Evolutionary conservation across 441 rosid species (phyloP), one percentile per base, ranked within the genome.

Genomic region (Aleurites moluccanus): DNA sequence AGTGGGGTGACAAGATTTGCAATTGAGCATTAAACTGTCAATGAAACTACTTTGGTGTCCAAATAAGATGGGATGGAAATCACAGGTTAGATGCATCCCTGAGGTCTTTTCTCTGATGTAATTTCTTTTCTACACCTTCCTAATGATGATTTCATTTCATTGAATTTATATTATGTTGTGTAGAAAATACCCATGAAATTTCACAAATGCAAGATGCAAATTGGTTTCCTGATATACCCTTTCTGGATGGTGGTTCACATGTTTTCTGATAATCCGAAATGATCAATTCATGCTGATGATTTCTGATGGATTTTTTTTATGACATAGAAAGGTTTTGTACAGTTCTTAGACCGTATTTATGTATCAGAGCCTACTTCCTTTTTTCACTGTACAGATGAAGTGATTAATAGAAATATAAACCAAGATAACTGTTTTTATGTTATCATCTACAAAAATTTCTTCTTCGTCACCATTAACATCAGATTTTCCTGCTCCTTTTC

Each of bases 41-140:
- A 96, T 85, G 99, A 96, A 87, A 98, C 98, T 35, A 93, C 98
- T 45, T 96, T 92, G 96, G 77, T 96, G 95, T 73, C 97, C 99
- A 0, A 98, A 96, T 85, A 97, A 96, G 86, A 83, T 90, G 95
- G 98, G 97, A 75, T 95, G 98, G 99, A 91, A 95, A 79, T 96
- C 98, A 77, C 99, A 94, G 99, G 99, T 94, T 70, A 68, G 78
- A 72, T 61, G 35, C 66, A 62, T 73, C 64, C 25, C 67, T 25
- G 5, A 30, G 40, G 30, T 23, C 28, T 62, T 28, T 9, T 69
- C 10, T 55, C 21, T 25, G 40, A 18, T 13, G 1, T 35, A 10
- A 10, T 47, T 45, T n/a, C 33, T 30, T 20, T 49, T 14, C 18
- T 33, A 15, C 35, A 20, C 62, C n/a, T 70, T 69, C 25, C 59